Conservation (phyloP, 768 basidiomycete genomes). For the Hericium coralloides region DNA sequence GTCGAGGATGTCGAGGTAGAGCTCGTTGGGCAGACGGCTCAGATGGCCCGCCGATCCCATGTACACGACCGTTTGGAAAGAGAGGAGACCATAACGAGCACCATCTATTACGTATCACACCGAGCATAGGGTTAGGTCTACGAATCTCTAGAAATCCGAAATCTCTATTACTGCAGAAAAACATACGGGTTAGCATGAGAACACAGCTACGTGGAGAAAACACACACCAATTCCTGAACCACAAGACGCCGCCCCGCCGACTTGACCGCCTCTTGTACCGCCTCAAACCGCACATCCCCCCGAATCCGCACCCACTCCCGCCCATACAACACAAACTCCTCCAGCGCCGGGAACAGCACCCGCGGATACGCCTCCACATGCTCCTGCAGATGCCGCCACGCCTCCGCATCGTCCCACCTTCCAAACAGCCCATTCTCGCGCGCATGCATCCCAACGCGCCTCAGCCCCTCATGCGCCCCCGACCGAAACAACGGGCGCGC, state of each 20-base stretch:
- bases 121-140: background rate
- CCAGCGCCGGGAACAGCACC: background rate
- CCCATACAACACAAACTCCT: background rate
- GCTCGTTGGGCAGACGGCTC: constrained; percentile 49
- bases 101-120: background rate
- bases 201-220: background rate
- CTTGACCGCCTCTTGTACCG: background rate
- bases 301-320: background rate
- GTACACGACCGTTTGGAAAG: background rate
- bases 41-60: background rate
- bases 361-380: background rate
- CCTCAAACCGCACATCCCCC: background rate
- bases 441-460: constrained; percentile 2
- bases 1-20: constrained; percentile 51
- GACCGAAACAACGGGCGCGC: background rate
- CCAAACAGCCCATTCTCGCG: background rate
- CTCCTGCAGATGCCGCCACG: background rate
- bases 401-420: background rate
- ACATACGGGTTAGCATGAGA: background rate
- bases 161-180: background rate
- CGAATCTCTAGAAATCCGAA: background rate
- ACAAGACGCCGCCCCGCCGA: background rate
- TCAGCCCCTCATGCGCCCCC: constrained; percentile 1
- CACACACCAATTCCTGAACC: background rate
- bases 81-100: background rate